Conservation (phyloP, 2,329 filamentous ascomycete species). For the Sodiomyces alkalinus region DNA sequence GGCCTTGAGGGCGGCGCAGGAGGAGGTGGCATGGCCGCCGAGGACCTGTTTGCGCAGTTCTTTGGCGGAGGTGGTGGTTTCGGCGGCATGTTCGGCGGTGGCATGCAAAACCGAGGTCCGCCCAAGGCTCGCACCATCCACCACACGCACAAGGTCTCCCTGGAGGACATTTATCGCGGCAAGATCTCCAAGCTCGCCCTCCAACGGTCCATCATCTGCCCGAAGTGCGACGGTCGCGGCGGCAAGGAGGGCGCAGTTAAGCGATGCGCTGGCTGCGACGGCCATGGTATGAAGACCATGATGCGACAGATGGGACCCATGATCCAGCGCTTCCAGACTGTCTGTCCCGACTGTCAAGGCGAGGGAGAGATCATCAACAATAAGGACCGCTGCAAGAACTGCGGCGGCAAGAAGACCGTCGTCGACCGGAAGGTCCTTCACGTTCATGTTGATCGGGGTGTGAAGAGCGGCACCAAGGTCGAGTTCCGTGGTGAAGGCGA, state of each 20-base stretch:
- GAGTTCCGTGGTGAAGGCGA: slow-evolving; percentile 96
- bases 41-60: slow-evolving; percentile 95
- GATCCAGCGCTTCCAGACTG: slow-evolving; percentile 99
- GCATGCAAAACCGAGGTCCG: slow-evolving; percentile 67
- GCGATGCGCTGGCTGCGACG: slow-evolving; percentile 80
- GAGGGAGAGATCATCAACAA: slow-evolving; percentile 95
- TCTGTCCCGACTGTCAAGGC: slow-evolving; percentile 94
- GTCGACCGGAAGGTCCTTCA: slow-evolving; percentile 97
- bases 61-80: slow-evolving; percentile 67
- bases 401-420: slow-evolving; percentile 92
- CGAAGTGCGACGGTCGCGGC: slow-evolving; percentile 83
- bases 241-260: slow-evolving; percentile 98
- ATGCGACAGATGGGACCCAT: slow-evolving; percentile 99
- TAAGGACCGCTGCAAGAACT: slow-evolving; percentile 94
- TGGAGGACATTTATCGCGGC: slow-evolving; percentile 95
- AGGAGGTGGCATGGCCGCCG: slow-evolving; percentile 76
- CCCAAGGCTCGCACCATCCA: slow-evolving; percentile 87
- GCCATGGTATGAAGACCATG: slow-evolving; percentile 98
- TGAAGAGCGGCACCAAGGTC: slow-evolving; percentile 87
- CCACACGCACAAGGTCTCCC: slow-evolving; percentile 94
- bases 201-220: slow-evolving; percentile 93
- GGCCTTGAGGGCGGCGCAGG: slow-evolving; percentile 80
- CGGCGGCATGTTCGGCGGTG: slow-evolving; percentile 62
- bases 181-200: slow-evolving; percentile 96
- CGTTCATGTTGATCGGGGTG: slow-evolving; percentile 91